Evolutionary conservation across 2,329 filamentous ascomycete genomes (phyloP).

Genomic region (Paramyrothecium roridum): DNA sequence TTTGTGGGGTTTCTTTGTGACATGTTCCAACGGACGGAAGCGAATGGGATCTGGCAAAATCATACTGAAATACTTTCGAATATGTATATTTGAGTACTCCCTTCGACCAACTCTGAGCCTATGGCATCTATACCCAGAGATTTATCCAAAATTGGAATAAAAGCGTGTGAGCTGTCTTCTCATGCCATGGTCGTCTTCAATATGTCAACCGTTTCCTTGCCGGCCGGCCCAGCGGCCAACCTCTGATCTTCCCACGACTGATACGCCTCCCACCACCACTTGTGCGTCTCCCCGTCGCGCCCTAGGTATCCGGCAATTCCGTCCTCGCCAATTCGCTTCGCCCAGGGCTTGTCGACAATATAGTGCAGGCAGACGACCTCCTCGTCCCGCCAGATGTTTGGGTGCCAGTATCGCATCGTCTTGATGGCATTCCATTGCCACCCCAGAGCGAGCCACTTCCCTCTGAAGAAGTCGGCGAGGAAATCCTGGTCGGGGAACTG

Average conservation of each 20-base stretch:
- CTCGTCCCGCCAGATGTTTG: constrained; percentile 15
- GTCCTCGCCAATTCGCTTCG: constrained; percentile 9
- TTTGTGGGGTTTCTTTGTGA: too few species aligned
- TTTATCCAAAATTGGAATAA: neutral
- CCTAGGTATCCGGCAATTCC: constrained; percentile 13
- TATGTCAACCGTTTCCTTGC: neutral
- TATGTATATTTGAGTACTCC: too few species aligned
- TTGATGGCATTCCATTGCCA: constrained; percentile 19
- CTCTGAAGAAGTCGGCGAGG: constrained; percentile 11
- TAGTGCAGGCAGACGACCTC: constrained; percentile 15
- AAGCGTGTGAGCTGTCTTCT: neutral
- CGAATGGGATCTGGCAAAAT: too few species aligned
- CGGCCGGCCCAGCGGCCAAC: neutral
- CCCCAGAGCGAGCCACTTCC: constrained; percentile 14
- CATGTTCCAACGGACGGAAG: too few species aligned
- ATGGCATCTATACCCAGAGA: too few species aligned
- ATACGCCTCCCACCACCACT: constrained; percentile 17
- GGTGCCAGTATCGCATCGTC: constrained; percentile 18
- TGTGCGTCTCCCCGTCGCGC: constrained; percentile 11
- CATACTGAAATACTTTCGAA: too few species aligned
- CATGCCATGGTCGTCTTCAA: neutral
- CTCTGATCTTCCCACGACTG: constrained; percentile 13
- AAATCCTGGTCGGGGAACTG: constrained; percentile 17
- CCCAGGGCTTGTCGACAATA: constrained; percentile 17
- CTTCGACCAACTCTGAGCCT: too few species aligned